Conservation (phyloP, 306 rosid species). For the Lathyrus tuberosus region DNA sequence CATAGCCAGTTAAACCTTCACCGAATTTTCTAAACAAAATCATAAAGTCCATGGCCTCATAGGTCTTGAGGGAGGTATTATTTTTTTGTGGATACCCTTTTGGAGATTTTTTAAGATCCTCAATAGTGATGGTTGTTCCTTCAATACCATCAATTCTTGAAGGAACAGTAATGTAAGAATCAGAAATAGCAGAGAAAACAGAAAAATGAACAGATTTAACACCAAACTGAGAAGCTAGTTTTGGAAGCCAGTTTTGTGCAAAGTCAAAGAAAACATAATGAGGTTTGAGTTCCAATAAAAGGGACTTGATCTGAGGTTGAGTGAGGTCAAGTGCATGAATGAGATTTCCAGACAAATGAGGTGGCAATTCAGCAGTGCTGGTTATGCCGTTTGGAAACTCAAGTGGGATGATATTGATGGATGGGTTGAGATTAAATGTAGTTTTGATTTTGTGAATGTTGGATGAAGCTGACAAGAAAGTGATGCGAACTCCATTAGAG, state of each 20-base stretch:
- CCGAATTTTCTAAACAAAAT: constrained; percentile 33
- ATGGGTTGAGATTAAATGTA: constrained; percentile 39
- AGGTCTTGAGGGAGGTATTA: constrained; percentile 34
- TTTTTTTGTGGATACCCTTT: constrained; percentile 41
- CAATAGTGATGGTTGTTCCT: constrained; percentile 28
- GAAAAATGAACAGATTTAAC: constrained; percentile 47
- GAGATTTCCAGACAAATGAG: constrained; percentile 35
- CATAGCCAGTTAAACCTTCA: constrained; percentile 42
- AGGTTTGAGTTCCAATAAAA: constrained; percentile 50
- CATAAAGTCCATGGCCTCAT: constrained; percentile 48
- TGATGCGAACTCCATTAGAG: constrained; percentile 47
- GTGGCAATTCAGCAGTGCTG: constrained; percentile 48
- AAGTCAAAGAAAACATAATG: constrained; percentile 55
- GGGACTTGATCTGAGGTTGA: constrained; percentile 44
- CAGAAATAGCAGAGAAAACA: constrained; percentile 42
- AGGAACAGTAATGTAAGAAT: constrained; percentile 45
- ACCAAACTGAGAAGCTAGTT: constrained; percentile 52
- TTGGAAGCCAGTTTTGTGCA: constrained; percentile 61
- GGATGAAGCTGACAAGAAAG: constrained; percentile 51
- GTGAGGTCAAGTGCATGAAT: constrained; percentile 44
- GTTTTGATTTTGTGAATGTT: constrained; percentile 43
- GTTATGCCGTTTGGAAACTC: constrained; percentile 38
- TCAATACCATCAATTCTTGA: constrained; percentile 33
- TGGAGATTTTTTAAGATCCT: constrained; percentile 49
- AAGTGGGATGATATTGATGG: constrained; percentile 41